Evolutionary conservation across 1,284 basidiomycete genomes (phyloP).

Genomic region (Xanthoconium separans): DNA sequence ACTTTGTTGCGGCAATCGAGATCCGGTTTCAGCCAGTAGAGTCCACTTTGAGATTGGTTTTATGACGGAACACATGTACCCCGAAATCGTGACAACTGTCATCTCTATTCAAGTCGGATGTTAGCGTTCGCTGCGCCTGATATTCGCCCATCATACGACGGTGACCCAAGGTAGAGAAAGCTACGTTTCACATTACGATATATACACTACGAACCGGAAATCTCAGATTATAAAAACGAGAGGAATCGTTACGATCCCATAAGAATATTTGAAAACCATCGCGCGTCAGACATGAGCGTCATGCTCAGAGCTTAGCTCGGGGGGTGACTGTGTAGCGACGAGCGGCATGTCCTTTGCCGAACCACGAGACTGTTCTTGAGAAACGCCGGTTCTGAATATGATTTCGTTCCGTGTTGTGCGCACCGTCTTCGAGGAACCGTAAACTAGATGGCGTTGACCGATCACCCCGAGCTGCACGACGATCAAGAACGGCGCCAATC

Average conservation of each 20-base stretch:
- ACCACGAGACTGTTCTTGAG: background rate
- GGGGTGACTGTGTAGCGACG: background rate
- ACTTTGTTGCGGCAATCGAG: no score
- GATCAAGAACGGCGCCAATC: background rate
- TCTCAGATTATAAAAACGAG: background rate
- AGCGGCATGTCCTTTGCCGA: background rate
- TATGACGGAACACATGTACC: no score
- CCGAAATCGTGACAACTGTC: no score
- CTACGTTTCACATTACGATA: background rate
- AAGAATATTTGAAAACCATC: no score
- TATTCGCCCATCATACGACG: no score
- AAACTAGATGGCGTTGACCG: background rate
- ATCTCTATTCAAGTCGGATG: no score
- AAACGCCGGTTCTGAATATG: background rate
- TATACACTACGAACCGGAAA: background rate
- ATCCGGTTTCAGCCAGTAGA: no score
- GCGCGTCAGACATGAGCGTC: background rate
- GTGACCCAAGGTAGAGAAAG: background rate
- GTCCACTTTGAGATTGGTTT: no score
- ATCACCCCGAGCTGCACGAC: background rate
- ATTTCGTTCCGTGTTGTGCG: background rate
- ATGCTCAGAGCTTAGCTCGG: background rate
- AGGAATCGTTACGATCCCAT: no score
- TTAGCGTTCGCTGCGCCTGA: no score
- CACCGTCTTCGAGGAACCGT: background rate